Percentiles rank a stretch among this genome's conserved stretches.
phyloP scores from a whole-genome alignment of 2,329 filamentous ascomycete species.

The Pseudocercospora vitis region DNA sequence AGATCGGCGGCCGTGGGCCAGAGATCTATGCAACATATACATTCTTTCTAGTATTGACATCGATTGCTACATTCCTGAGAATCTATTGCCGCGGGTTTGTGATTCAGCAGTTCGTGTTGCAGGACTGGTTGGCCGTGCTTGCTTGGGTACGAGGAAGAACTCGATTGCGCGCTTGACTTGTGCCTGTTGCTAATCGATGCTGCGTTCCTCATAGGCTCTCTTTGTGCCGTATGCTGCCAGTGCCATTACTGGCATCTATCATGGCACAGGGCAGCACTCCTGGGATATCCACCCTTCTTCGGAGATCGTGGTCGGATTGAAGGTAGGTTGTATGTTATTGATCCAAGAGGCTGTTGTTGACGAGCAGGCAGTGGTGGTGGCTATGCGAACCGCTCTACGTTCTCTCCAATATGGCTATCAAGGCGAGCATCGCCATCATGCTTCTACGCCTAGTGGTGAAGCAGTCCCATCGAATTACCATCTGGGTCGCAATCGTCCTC shows the following conservation, averaged over 20 bases:
- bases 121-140: constrained; percentile 16
- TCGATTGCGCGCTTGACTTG: background rate
- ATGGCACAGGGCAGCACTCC: constrained; percentile 21
- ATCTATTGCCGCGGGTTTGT: constrained; percentile 15
- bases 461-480: constrained; percentile 10
- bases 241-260: constrained; percentile 18
- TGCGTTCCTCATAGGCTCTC: constrained; percentile 12
- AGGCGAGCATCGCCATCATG: constrained; percentile 26
- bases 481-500: constrained; percentile 17
- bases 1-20: background rate
- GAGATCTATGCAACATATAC: background rate
- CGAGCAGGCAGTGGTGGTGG: constrained; percentile 45
- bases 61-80: constrained; percentile 14
- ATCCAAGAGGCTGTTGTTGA: background rate
- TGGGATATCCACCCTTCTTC: constrained; percentile 16
- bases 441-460: constrained; percentile 19
- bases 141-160: constrained; percentile 10
- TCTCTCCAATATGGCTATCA: constrained; percentile 27
- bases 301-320: constrained; percentile 17
- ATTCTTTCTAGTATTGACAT: constrained; percentile 18
- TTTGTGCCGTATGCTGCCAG: constrained; percentile 18
- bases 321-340: constrained; percentile 5
- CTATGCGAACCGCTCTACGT: constrained; percentile 36
- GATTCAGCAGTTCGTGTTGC: constrained; percentile 12
- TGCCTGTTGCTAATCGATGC: background rate